phyloP scores from a whole-genome alignment of 1,284 basidiomycete species.

The Naganishia cerealis region DNA sequence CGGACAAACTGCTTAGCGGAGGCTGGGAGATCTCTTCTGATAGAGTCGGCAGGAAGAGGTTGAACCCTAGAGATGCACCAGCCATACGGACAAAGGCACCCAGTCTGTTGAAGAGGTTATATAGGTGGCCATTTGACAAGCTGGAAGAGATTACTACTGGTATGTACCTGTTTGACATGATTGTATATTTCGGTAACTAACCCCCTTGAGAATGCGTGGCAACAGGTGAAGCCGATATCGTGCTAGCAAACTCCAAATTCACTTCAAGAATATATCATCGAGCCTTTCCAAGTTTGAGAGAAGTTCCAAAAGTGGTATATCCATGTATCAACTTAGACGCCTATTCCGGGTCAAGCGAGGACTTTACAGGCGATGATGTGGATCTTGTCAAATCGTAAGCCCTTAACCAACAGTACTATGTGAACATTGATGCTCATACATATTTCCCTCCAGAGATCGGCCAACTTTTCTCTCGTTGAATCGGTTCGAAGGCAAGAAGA shows the following conservation, averaged over 20 bases:
- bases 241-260: conserved; percentile 89
- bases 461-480: conserved; percentile 87
- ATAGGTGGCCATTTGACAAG: conserved; percentile 85
- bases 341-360: conserved; percentile 57
- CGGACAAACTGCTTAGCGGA: conserved; percentile 78
- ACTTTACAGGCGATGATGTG: conserved; percentile 59
- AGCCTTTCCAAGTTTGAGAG: conserved; percentile 71
- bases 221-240: conserved; percentile 77
- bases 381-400: conserved; percentile 68
- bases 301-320: conserved; percentile 73
- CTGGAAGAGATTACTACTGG: conserved; percentile 87
- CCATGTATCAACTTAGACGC: conserved; percentile 82
- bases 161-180: conserved; percentile 52
- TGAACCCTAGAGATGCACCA: conserved; percentile 47
- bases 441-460: conserved; percentile 58
- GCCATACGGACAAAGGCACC: conserved; percentile 15
- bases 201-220: neutral
- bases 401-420: neutral
- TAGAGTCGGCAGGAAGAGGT: conserved; percentile 46
- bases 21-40: conserved; percentile 48
- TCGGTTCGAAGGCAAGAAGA: conserved; percentile 95
- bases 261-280: conserved; percentile 75
- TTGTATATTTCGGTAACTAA: neutral
- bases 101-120: conserved; percentile 67
- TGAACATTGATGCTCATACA: neutral